Evolutionary conservation across 805 yeast species (phyloP).

Genomic region (Saturnispora sanitii): DNA sequence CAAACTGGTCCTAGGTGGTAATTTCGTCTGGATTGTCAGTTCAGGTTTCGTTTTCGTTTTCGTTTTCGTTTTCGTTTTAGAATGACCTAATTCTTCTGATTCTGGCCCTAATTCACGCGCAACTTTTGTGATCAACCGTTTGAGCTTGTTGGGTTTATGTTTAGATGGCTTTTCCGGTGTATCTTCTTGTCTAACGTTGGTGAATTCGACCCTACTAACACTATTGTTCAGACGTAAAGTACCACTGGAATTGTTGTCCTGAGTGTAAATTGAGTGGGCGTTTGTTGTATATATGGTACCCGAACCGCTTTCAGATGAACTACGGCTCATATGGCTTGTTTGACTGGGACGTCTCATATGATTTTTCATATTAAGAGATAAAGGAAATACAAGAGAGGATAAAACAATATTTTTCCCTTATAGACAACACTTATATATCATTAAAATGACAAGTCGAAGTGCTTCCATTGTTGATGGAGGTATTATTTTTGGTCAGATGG

Average conservation of each 20-base stretch:
- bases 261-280: too few species aligned
- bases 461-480: conserved; percentile 10
- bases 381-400: neutral
- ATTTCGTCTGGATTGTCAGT: conserved; percentile 7
- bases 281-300: too few species aligned
- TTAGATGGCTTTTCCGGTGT: neutral
- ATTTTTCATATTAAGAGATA: neutral
- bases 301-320: too few species aligned
- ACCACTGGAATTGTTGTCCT: conserved; percentile 13
- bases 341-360: too few species aligned
- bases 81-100: too few species aligned
- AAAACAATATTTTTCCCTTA: neutral
- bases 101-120: conserved; percentile 9
- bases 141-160: conserved; percentile 16
- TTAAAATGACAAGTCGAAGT: neutral
- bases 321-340: too few species aligned
- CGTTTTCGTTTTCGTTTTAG: neutral
- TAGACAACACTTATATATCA: too few species aligned
- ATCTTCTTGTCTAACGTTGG: conserved; percentile 20
- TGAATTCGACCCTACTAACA: conserved; percentile 25
- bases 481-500: conserved; percentile 9
- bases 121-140: conserved; percentile 19
- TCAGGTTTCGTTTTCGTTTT: conserved; percentile 1
- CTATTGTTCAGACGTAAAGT: conserved; percentile 12
- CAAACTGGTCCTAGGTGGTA: conserved; percentile 6